phyloP scores from a whole-genome alignment of 2,329 filamentous ascomycete species.

The Penicillium hesseltinei region DNA sequence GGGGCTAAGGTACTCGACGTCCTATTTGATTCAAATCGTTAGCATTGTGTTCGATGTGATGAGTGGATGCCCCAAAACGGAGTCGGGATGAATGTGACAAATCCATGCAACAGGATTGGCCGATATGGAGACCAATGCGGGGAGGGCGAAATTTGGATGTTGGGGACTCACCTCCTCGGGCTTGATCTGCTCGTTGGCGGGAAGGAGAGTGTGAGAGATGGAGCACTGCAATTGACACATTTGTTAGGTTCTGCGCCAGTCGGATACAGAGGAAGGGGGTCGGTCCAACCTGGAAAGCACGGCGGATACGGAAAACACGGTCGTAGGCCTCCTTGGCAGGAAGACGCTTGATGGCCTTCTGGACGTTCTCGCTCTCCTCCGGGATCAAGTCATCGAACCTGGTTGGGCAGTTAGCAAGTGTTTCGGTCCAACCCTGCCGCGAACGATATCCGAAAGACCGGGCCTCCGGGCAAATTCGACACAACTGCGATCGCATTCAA shows the following conservation, averaged over 20 bases:
- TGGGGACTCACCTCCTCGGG: constrained; percentile 57
- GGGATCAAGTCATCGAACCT: constrained; percentile 94
- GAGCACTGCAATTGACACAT: constrained; percentile 54
- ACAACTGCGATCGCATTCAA: constrained; percentile 4
- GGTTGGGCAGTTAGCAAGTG: constrained; percentile 23
- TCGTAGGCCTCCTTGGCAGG: constrained; percentile 89
- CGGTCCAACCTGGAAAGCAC: constrained; percentile 76
- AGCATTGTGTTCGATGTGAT: constrained; percentile 11
- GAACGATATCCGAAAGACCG: constrained; percentile 16
- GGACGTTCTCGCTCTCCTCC: constrained; percentile 85
- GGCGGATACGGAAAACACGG: constrained; percentile 93
- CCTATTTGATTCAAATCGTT: constrained; percentile 47
- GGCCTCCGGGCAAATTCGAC: constrained; percentile 14
- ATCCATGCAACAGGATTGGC: constrained; percentile 40
- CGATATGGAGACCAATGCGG: constrained; percentile 27
- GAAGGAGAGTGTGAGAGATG: constrained; percentile 63
- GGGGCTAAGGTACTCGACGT: constrained; percentile 63
- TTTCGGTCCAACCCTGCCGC: neutral
- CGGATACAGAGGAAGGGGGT: constrained; percentile 7
- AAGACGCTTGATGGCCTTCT: constrained; percentile 86
- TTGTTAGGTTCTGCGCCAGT: constrained; percentile 21
- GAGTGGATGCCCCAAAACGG: neutral
- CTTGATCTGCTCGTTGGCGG: constrained; percentile 66
- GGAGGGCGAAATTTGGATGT: constrained; percentile 21
- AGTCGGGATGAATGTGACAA: constrained; percentile 29